phyloP scores from a whole-genome alignment of 139 green algal species.

The Diplosphaera chodatii region DNA sequence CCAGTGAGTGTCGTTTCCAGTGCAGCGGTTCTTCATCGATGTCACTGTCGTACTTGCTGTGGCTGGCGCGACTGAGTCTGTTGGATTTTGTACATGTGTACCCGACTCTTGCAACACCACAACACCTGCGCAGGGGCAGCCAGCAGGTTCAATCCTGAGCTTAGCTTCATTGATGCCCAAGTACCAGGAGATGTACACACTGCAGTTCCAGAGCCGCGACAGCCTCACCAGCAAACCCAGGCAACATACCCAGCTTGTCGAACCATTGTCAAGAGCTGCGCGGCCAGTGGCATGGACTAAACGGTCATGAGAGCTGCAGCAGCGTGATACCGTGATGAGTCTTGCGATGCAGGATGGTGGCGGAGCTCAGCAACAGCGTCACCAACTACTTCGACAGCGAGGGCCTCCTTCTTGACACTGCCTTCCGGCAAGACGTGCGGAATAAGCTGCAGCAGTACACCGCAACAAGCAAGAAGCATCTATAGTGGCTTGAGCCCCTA shows the following conservation, averaged over 20 bases:
- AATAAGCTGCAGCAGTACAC: slow-evolving; percentile 6
- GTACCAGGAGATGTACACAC: not conserved
- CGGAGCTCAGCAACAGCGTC: slow-evolving; percentile 12
- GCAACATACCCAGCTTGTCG: no score
- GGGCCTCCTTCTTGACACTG: slow-evolving; percentile 30
- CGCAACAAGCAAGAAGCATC: slow-evolving; percentile 14
- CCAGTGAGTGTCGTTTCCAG: not conserved
- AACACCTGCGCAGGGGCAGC: not conserved
- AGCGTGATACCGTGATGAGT: no score
- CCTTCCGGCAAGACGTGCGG: slow-evolving; percentile 21
- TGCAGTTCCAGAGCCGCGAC: not conserved
- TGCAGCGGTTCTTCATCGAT: no score
- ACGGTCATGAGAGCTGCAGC: no score
- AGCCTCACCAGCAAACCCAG: not conserved
- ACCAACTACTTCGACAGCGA: slow-evolving; percentile 35
- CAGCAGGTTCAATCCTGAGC: not conserved
- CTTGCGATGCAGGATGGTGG: not conserved
- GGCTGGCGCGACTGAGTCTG: no score
- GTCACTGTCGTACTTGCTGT: no score
- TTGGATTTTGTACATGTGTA: no score
- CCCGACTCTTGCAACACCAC: no score
- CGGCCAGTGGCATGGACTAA: no score
- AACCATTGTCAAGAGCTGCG: no score
- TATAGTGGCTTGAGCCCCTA: no score
- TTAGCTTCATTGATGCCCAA: not conserved